These are phyloP conservation scores for Alternaria atra DNA, from an alignment of 2,329 filamentous ascomycete species.

Conservation along the genomic window DNA sequence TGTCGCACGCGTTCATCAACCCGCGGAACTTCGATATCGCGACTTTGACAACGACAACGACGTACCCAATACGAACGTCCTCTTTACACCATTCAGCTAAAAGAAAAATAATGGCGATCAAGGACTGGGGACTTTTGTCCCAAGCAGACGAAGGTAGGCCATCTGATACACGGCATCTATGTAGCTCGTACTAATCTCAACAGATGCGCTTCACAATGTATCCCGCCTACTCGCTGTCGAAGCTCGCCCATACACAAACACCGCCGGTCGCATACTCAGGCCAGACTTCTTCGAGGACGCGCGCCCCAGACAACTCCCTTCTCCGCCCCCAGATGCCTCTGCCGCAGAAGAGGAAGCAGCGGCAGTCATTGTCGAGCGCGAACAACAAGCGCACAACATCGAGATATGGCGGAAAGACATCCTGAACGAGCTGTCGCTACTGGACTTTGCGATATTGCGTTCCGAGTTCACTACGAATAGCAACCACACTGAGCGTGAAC, in stretches of 20 bases:
- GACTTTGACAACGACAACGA: slow-evolving; percentile 5
- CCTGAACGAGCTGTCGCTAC: slow-evolving; percentile 85
- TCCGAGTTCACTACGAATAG: slow-evolving; percentile 87
- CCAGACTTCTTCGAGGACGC: slow-evolving; percentile 70
- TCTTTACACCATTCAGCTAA: background rate
- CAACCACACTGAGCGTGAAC: slow-evolving; percentile 82
- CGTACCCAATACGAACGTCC: background rate
- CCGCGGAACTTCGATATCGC: slow-evolving; percentile 13
- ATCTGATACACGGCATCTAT: background rate
- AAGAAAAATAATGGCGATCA: slow-evolving; percentile 54
- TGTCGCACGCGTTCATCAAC: slow-evolving; percentile 7
- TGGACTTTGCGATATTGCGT: slow-evolving; percentile 85
- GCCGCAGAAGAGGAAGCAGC: slow-evolving; percentile 58
- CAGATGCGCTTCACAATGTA: slow-evolving; percentile 81
- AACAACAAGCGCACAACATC: slow-evolving; percentile 64
- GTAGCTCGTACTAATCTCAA: slow-evolving; percentile 20
- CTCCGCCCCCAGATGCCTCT: slow-evolving; percentile 71
- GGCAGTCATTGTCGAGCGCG: slow-evolving; percentile 55
- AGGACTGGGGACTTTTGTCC: slow-evolving; percentile 72
- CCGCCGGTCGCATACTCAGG: slow-evolving; percentile 80
- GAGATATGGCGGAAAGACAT: slow-evolving; percentile 83
- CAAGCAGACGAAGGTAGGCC: slow-evolving; percentile 70
- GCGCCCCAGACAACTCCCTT: slow-evolving; percentile 66
- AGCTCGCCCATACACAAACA: slow-evolving; percentile 88
- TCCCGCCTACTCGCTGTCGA: slow-evolving; percentile 87